Conservation (phyloP, 495 filamentous ascomycete genomes). For the Tuber indicum region DNA sequence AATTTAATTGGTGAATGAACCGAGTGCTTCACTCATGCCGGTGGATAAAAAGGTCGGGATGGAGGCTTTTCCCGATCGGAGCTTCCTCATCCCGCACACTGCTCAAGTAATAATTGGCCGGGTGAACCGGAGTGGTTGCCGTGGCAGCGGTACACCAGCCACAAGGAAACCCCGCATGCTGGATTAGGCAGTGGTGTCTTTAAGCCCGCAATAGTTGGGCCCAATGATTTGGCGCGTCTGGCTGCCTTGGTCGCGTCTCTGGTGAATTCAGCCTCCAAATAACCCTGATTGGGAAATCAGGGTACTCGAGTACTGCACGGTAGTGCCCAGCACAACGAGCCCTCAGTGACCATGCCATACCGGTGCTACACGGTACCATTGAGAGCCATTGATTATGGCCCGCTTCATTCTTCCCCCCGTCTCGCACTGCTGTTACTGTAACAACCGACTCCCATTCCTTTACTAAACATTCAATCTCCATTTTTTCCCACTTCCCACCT, state of each 20-base stretch:
- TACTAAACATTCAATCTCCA: background rate
- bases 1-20: background rate
- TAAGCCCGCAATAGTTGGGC: background rate
- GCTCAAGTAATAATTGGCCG: background rate
- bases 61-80: background rate
- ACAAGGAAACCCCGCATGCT: background rate
- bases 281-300: background rate
- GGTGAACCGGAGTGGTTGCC: background rate
- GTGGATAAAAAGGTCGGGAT: background rate
- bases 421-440: background rate
- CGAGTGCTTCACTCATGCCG: background rate
- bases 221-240: background rate
- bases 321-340: background rate
- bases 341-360: background rate
- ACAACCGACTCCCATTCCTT: slow-evolving; percentile 5
- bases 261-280: background rate
- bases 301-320: background rate
- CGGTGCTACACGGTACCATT: background rate
- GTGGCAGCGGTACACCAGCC: background rate
- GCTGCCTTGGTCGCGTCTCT: background rate
- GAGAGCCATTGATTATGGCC: background rate
- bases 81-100: background rate
- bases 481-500: background rate
- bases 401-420: background rate
- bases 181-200: background rate